Conservation (phyloP, 805 yeast species). For the Priceomyces fermenticarens region DNA sequence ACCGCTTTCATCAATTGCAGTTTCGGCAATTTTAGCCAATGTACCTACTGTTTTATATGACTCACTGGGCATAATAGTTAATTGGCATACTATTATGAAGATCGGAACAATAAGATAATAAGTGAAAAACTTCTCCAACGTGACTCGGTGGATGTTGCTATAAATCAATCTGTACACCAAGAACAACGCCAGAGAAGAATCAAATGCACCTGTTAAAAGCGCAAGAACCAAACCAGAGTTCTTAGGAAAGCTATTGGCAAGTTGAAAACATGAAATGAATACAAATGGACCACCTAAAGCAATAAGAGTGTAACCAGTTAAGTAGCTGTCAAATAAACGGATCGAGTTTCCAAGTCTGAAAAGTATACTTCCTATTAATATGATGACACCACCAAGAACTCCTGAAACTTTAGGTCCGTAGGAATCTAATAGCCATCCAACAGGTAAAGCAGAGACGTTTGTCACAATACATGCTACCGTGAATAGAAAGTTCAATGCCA, state of each 20-base stretch:
- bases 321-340: constrained; percentile 55
- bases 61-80: constrained; percentile 74
- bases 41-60: constrained; percentile 72
- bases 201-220: constrained; percentile 88
- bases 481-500: constrained; percentile 77
- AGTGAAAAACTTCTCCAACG: constrained; percentile 60
- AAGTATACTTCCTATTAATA: constrained; percentile 53
- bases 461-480: constrained; percentile 85
- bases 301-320: constrained; percentile 67
- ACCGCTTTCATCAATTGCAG: constrained; percentile 72
- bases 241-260: constrained; percentile 80
- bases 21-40: constrained; percentile 65
- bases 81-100: constrained; percentile 71
- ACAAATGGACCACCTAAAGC: constrained; percentile 95
- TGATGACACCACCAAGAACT: constrained; percentile 61
- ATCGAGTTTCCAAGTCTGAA: constrained; percentile 40
- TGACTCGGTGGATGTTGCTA: constrained; percentile 37
- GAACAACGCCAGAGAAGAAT: constrained; percentile 87
- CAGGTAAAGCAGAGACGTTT: constrained; percentile 76
- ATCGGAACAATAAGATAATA: constrained; percentile 70
- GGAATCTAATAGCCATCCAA: constrained; percentile 73
- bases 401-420: constrained; percentile 84
- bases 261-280: constrained; percentile 84
- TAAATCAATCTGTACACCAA: constrained; percentile 68
- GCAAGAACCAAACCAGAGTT: constrained; percentile 81